Evolutionary conservation across 352 stramenopile genomes (phyloP).

Genomic region (Phytophthora uliginosa): DNA sequence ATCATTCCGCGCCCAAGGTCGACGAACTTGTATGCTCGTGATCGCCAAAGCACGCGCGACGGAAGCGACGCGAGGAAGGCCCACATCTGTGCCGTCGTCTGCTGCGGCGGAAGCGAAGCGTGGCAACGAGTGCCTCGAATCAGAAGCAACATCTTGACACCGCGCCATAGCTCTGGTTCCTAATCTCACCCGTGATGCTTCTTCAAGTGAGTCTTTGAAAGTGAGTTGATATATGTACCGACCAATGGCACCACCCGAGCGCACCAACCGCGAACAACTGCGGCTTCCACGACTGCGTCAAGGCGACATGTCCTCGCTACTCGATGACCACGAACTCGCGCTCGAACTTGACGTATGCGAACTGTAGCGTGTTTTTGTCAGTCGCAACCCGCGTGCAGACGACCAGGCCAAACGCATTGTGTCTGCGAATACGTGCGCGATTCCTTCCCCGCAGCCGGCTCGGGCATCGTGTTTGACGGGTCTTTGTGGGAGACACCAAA

Average conservation of each 20-base stretch:
- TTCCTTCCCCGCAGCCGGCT: constrained; percentile 6
- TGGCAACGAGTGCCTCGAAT: constrained; percentile 8
- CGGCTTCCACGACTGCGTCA: background rate
- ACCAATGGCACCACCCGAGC: too few species aligned
- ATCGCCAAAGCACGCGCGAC: constrained; percentile 10
- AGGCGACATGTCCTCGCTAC: background rate
- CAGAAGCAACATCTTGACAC: constrained; percentile 8
- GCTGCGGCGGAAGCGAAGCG: constrained; percentile 16
- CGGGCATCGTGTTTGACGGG: background rate
- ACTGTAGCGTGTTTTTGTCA: constrained; percentile 7
- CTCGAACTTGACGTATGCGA: constrained; percentile 3
- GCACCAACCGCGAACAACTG: background rate
- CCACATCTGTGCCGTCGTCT: constrained; percentile 1
- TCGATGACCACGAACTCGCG: background rate
- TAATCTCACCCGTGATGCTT: background rate
- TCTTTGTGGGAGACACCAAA: background rate
- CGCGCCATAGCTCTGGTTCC: background rate
- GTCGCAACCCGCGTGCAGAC: background rate
- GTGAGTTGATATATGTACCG: background rate
- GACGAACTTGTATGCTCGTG: constrained; percentile 7
- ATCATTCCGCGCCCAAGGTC: constrained; percentile 15
- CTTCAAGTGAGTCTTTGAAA: background rate
- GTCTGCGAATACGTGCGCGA: constrained; percentile 9
- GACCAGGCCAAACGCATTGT: background rate
- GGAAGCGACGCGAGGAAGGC: constrained; percentile 5